These are phyloP conservation scores for Sphagnum contortum DNA, from an alignment of 225 moss, liverwort and hornwort species.

Conservation along the genomic window DNA sequence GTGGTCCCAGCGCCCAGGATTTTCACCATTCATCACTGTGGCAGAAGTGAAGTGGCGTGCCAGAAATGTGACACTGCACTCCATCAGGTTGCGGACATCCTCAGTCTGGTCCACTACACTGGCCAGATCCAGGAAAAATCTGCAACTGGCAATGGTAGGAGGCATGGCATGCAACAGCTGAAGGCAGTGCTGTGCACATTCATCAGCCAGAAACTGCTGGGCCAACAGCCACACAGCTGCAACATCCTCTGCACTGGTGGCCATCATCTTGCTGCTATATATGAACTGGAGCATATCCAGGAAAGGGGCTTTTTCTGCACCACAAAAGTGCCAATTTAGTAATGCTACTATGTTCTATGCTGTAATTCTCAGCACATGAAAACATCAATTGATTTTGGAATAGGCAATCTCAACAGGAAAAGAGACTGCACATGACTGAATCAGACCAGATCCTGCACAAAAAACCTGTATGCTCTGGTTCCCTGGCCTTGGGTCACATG, in stretches of 20 bases:
- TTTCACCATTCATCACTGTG: slow-evolving; percentile 10
- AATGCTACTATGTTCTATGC: no score
- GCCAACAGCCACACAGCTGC: slow-evolving; percentile 9
- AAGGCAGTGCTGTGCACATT: slow-evolving; percentile 2
- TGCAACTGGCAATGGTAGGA: slow-evolving; percentile 3
- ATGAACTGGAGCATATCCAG: slow-evolving; percentile 8
- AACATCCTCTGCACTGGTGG: slow-evolving; percentile 4
- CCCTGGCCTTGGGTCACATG: no score
- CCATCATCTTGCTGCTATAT: slow-evolving; percentile 2
- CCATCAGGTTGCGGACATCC: slow-evolving; percentile 1
- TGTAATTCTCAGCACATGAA: no score
- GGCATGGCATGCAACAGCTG: background rate
- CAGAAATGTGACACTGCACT: slow-evolving; percentile 4
- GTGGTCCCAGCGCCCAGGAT: slow-evolving; percentile 12
- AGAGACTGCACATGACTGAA: no score
- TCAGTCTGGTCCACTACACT: slow-evolving; percentile 8
- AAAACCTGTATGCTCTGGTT: no score
- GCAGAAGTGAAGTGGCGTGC: slow-evolving; percentile 4
- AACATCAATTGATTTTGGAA: no score
- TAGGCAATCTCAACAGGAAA: no score
- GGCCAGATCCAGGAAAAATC: slow-evolving; percentile 7
- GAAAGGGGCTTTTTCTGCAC: slow-evolving; percentile 7
- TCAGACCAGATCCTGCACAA: no score
- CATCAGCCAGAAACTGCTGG: slow-evolving; percentile 3
- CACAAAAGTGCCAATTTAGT: background rate